Conservation (phyloP, 2,329 filamentous ascomycete species). For the Alternaria triticimaculans region DNA sequence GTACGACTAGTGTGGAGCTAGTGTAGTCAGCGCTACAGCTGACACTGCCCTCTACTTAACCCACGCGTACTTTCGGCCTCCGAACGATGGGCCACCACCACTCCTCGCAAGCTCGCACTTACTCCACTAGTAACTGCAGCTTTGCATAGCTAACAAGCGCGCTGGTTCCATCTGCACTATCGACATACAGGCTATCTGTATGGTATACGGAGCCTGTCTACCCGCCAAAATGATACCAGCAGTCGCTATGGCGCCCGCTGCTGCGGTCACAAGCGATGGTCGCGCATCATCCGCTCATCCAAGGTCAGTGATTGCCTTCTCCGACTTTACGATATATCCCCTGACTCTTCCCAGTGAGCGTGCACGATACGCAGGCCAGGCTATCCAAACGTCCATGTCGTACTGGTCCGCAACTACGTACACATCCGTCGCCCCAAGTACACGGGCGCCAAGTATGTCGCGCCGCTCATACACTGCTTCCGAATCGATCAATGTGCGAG, state of each 20-base stretch:
- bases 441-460: not conserved
- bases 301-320: not conserved
- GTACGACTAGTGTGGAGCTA: not conserved
- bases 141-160: not conserved
- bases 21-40: not conserved
- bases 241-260: not conserved
- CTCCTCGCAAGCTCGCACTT: not conserved
- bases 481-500: not conserved
- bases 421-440: not conserved
- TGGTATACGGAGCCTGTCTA: not conserved
- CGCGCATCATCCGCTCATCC: not conserved
- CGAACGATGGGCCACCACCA: not conserved
- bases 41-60: not conserved
- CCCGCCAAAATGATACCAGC: accelerated
- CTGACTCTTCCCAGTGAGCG: not conserved
- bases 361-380: not conserved
- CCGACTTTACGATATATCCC: not conserved
- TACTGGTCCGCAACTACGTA: not conserved
- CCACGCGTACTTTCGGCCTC: not conserved
- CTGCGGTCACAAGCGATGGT: not conserved
- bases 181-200: not conserved
- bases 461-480: not conserved
- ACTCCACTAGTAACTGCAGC: not conserved
- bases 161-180: not conserved
- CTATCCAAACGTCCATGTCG: not conserved